Evolutionary conservation across 495 filamentous ascomycete species (phyloP).

Genomic region (Penicillium desertorum): DNA sequence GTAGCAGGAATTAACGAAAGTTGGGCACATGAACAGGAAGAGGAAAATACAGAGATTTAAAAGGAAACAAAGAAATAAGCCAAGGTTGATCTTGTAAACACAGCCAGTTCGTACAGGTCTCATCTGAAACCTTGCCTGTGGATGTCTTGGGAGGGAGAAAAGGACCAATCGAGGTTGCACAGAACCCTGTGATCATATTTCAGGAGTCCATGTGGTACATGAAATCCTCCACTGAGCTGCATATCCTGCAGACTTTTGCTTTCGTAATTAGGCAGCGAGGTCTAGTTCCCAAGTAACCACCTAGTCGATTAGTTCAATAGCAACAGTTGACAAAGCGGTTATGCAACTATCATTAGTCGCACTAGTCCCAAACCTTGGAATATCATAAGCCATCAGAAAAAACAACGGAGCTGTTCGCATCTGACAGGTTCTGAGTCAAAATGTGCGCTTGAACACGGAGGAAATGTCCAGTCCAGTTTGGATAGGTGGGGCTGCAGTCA

Average conservation of each 20-base stretch:
- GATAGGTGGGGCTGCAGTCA: slow-evolving; percentile 14
- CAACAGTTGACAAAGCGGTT: not conserved
- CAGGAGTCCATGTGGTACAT: slow-evolving; percentile 17
- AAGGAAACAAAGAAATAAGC: slow-evolving; percentile 14
- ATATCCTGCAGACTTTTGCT: not conserved
- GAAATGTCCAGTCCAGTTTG: slow-evolving; percentile 12
- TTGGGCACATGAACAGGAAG: not conserved
- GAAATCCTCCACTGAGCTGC: slow-evolving; percentile 11
- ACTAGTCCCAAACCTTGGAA: not conserved
- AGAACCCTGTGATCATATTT: slow-evolving; percentile 9
- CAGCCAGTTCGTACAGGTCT: slow-evolving; percentile 29
- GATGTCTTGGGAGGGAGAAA: slow-evolving; percentile 11
- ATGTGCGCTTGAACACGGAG: slow-evolving; percentile 3
- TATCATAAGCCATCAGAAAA: not conserved
- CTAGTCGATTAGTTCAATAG: not conserved
- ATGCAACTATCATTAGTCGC: not conserved
- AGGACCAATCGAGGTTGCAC: slow-evolving; percentile 13
- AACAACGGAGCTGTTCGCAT: not conserved
- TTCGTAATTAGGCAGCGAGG: not conserved
- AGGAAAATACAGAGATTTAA: slow-evolving; percentile 2
- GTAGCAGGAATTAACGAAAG: slow-evolving; percentile 3
- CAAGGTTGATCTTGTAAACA: slow-evolving; percentile 18
- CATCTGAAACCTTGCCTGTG: slow-evolving; percentile 23
- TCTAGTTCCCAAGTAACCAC: not conserved
- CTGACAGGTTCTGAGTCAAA: slow-evolving; percentile 1